Base-by-base conservation (phyloP, 1,139 yeast genomes). In the Candida mesenterica region DNA sequence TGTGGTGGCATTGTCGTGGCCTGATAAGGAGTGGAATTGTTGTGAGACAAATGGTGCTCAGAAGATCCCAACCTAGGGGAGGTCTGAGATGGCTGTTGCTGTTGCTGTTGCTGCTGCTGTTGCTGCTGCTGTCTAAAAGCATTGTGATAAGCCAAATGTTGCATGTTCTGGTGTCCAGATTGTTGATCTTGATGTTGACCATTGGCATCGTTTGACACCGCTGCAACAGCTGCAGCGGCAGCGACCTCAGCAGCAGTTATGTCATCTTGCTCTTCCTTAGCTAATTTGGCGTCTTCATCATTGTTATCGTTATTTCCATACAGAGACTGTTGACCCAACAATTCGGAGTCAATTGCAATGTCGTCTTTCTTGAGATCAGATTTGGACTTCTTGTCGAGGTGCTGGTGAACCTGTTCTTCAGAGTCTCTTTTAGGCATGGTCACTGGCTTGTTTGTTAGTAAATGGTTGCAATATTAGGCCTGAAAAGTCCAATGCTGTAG, bases 341-440 rank as follows among this genome's bases (percentile, higher is more conserved):
- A 57, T 45, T 71, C 76, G 31, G 76, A 66, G 50, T 72, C 78
- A 39, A 72, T 70, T 37, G 68, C 68, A 32, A 64, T 57, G 35
- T 64, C 67, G 18, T 62, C 65, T 41, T 64, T 62, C 46, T 60
- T 59, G 17, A n/a, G n/a, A 43, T 52, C 59, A 33, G 43, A 42
- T 45, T 59, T 61, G 29, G 42, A 37, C 45, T 57, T 62, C 45
- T 57, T 57, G 28, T 52, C 50, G 9, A 19, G 22, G 28, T 40
- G 43, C 27, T 45, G 50, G 44, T 44, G 48, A 15, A 15, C 24
- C 30, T 40, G 40, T 27, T 50, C 51, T 35, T 57, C 61, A 10
- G 44, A 44, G 44, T 57, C 65, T 55, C 66, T 62, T 47, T 60
- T 61, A 24, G 60, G 40, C 64, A 55, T 57, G 12, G 14, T 17